Conservation (phyloP, 1,284 basidiomycete species). For the Cystobasidiaceae sp. region DNA sequence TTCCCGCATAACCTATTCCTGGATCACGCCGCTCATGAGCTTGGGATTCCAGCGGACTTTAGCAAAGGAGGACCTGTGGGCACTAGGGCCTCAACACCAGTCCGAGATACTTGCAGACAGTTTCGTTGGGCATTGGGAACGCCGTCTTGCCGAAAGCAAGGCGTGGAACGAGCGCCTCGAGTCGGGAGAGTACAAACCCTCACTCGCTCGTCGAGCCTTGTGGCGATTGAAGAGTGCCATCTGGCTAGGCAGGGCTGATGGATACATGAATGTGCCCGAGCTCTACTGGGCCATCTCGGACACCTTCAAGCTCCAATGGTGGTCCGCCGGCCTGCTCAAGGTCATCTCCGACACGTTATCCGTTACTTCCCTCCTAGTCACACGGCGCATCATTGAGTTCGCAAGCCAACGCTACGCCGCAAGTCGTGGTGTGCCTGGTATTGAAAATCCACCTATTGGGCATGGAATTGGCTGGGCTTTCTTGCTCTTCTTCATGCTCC, state of each 20-base stretch:
- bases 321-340: conserved; percentile 71
- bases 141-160: conserved; percentile 34
- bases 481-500: conserved; percentile 62
- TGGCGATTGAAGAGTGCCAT: conserved; percentile 55
- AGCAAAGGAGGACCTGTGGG: conserved; percentile 31
- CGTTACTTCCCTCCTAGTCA: conserved; percentile 69
- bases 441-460: conserved; percentile 57
- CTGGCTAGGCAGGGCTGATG: conserved; percentile 57
- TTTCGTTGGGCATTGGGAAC: conserved; percentile 3
- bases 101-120: not conserved
- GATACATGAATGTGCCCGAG: conserved; percentile 47
- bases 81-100: conserved; percentile 21
- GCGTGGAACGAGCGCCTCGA: conserved; percentile 45
- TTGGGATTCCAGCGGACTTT: conserved; percentile 24
- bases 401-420: conserved; percentile 60
- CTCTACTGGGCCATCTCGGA: conserved; percentile 72
- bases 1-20: conserved; percentile 49
- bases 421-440: conserved; percentile 52
- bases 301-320: conserved; percentile 73
- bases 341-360: conserved; percentile 58
- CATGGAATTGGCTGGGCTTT: conserved; percentile 65
- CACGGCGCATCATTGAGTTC: conserved; percentile 74
- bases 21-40: conserved; percentile 32
- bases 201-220: conserved; percentile 31
- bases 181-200: conserved; percentile 36